Percentiles rank a stretch among this genome's conserved stretches.
Evolutionary conservation across 2,329 filamentous ascomycete genomes (phyloP).

Genomic region (Scleromitrula shiraiana): DNA sequence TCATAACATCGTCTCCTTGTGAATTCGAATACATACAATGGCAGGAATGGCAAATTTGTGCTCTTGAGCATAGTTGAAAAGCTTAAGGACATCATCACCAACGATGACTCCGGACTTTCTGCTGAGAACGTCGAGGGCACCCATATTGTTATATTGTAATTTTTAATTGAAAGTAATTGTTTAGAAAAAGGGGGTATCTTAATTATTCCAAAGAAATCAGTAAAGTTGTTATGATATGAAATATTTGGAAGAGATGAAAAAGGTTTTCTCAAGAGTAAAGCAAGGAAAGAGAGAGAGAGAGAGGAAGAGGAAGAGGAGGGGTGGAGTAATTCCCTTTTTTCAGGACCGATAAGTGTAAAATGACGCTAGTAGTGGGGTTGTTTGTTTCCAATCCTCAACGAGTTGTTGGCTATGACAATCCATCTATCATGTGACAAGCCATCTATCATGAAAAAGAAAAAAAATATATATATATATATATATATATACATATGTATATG

Average conservation of each 20-base stretch:
- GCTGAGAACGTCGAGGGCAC: conserved; percentile 45
- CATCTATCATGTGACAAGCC: neutral
- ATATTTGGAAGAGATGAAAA: neutral
- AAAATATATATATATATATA: too few relatives aligned
- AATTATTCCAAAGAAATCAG: conserved; percentile 14
- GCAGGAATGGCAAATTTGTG: conserved; percentile 84
- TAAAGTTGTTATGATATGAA: conserved; percentile 2
- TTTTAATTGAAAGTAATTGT: too few relatives aligned
- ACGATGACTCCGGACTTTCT: conserved; percentile 60
- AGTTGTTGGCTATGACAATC: conserved; percentile 3
- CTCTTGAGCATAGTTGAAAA: conserved; percentile 87
- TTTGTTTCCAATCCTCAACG: conserved; percentile 7
- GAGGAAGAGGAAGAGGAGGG: neutral
- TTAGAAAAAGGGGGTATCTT: too few relatives aligned
- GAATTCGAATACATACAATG: conserved; percentile 42
- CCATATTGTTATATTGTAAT: conserved; percentile 32
- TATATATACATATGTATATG: too few relatives aligned
- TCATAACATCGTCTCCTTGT: neutral
- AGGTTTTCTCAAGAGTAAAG: conserved; percentile 8
- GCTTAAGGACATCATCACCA: conserved; percentile 57
- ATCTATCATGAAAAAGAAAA: conserved; percentile 1
- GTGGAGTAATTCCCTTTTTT: conserved; percentile 9
- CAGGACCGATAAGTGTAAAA: conserved; percentile 17
- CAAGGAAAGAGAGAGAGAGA: neutral
- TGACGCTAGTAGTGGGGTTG: conserved; percentile 19